Evolutionary conservation across 2,329 filamentous ascomycete genomes (phyloP).

Genomic region (Alternaria hordeiaustralica): DNA sequence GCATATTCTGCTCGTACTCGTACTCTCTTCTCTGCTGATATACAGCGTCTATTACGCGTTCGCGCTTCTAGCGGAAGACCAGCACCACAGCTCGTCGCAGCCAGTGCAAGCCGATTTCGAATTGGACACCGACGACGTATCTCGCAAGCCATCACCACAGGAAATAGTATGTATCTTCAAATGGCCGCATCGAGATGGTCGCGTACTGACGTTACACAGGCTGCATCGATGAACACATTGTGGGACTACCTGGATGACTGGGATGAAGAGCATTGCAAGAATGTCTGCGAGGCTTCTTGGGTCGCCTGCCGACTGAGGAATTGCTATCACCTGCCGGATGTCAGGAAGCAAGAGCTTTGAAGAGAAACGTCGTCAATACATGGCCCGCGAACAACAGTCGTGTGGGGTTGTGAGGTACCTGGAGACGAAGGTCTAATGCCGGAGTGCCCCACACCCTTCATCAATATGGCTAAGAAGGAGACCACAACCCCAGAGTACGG

Average conservation of each 20-base stretch:
- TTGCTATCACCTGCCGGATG: conserved; percentile 14
- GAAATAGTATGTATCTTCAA: neutral
- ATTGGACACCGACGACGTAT: neutral
- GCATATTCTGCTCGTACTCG: conserved; percentile 3
- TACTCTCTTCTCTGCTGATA: conserved; percentile 3
- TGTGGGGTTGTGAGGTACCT: no score
- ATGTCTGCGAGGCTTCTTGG: conserved; percentile 24
- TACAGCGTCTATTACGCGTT: conserved; percentile 15
- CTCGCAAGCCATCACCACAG: neutral
- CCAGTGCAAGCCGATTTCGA: neutral
- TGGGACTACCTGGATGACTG: conserved; percentile 23
- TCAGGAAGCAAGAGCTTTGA: conserved; percentile 19
- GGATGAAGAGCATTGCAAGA: conserved; percentile 21
- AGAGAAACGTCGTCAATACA: no score
- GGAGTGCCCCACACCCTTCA: conserved; percentile 16
- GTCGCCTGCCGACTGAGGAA: conserved; percentile 18
- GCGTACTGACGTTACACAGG: conserved; percentile 5
- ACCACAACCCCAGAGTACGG: no score
- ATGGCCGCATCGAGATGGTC: neutral
- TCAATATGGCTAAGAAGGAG: conserved; percentile 8
- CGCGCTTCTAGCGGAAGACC: conserved; percentile 1
- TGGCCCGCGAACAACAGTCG: no score
- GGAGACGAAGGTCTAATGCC: no score
- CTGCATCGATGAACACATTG: conserved; percentile 22
- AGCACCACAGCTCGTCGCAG: neutral